Percentiles rank a stretch among this genome's conserved stretches.
These are phyloP conservation scores for Russula emetica DNA, from an alignment of 768 basidiomycete genomes.

Conservation along the genomic window DNA sequence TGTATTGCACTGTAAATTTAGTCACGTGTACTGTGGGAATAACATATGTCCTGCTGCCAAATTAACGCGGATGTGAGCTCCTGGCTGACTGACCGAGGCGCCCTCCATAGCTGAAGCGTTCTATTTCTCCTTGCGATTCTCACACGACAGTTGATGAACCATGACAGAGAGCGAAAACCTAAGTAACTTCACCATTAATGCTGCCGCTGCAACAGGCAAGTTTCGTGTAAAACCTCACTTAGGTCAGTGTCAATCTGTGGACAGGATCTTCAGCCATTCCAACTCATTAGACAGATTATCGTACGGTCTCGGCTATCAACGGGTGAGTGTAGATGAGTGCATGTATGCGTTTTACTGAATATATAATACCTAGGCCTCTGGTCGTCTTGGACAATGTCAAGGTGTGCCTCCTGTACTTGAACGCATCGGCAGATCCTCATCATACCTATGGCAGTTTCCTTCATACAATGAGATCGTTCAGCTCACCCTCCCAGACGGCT, in stretches of 20 bases:
- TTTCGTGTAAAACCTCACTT: conserved; percentile 87
- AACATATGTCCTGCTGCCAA: conserved; percentile 1
- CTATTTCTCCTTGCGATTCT: conserved; percentile 5
- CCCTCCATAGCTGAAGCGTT: background rate
- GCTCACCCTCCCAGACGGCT: conserved; percentile 90
- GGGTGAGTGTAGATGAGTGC: conserved; percentile 53
- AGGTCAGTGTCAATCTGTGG: conserved; percentile 42
- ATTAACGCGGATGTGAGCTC: conserved; percentile 8
- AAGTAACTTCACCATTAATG: conserved; percentile 52
- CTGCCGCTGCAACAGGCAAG: conserved; percentile 83
- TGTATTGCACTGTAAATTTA: background rate
- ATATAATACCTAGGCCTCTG: conserved; percentile 62
- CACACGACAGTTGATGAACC: conserved; percentile 11
- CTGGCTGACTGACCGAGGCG: background rate
- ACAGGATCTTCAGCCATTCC: background rate
- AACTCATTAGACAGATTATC: conserved; percentile 61
- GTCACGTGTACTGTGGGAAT: conserved; percentile 20
- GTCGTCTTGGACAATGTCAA: conserved; percentile 99
- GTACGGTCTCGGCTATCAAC: conserved; percentile 98
- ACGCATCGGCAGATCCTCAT: conserved; percentile 6
- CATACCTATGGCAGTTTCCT: conserved; percentile 60
- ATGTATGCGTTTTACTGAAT: conserved; percentile 5
- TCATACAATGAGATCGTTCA: conserved; percentile 99
- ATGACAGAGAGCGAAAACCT: conserved; percentile 12
- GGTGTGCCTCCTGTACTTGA: conserved; percentile 39